A percentile compares a stretch with the other conserved stretches of the same genome.
phyloP scores from a whole-genome alignment of 2,329 filamentous ascomycete genomes.

The Colletotrichum tanaceti region DNA sequence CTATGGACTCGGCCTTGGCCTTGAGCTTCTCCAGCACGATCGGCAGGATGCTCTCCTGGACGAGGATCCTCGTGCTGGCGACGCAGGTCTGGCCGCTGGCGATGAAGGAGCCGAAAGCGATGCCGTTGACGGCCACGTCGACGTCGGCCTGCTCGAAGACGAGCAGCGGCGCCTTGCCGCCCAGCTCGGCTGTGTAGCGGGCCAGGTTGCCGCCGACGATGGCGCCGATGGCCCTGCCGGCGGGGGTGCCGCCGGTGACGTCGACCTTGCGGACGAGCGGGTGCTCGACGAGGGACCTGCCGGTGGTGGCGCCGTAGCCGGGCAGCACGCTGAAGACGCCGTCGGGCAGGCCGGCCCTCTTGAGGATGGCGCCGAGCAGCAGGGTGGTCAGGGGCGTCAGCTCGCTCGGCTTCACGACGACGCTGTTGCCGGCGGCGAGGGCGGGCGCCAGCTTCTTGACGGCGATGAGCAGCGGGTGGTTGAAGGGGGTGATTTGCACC shows the following conservation, averaged over 20 bases:
- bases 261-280: constrained; percentile 72
- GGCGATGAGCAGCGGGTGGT: constrained; percentile 68
- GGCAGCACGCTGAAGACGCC: constrained; percentile 75
- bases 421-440: constrained; percentile 68
- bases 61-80: constrained; percentile 79
- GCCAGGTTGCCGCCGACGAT: constrained; percentile 75
- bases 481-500: constrained; percentile 68
- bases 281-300: constrained; percentile 65
- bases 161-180: constrained; percentile 76
- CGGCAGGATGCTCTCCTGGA: constrained; percentile 74
- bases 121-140: constrained; percentile 75
- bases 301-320: constrained; percentile 64
- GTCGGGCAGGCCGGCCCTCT: constrained; percentile 75
- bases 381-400: constrained; percentile 72
- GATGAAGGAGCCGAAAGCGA: constrained; percentile 69
- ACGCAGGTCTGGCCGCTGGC: constrained; percentile 71
- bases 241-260: constrained; percentile 79
- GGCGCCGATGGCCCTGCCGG: constrained; percentile 75
- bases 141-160: constrained; percentile 75
- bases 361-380: constrained; percentile 68
- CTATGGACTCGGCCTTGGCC: constrained; percentile 69
- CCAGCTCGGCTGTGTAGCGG: constrained; percentile 77
- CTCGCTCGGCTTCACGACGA: constrained; percentile 72
- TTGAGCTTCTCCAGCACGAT: constrained; percentile 73
- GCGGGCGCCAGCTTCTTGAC: constrained; percentile 72